phyloP scores from a whole-genome alignment of 2,329 filamentous ascomycete species.

The Nemania serpens region DNA sequence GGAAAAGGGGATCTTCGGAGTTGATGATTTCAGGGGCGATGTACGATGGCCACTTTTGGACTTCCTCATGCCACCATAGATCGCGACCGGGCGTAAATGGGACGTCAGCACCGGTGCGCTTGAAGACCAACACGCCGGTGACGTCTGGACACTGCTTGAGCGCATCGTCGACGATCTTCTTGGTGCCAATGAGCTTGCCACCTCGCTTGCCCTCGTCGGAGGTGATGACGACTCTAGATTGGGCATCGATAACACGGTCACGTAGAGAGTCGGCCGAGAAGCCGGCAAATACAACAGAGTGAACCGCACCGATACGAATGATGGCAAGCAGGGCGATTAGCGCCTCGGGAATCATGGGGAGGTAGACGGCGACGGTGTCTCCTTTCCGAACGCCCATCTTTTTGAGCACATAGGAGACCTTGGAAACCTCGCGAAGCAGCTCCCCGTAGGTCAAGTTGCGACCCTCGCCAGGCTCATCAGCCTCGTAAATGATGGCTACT shows the following conservation, averaged over 20 bases:
- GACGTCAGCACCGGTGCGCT: slow-evolving; percentile 91
- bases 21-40: slow-evolving; percentile 86
- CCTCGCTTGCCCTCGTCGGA: slow-evolving; percentile 97
- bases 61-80: slow-evolving; percentile 98
- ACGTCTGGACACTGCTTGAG: slow-evolving; percentile 95
- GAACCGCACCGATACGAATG: slow-evolving; percentile 88
- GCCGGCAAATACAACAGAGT: slow-evolving; percentile 97
- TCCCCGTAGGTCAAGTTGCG: slow-evolving; percentile 91
- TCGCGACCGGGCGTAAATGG: slow-evolving; percentile 90
- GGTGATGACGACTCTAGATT: slow-evolving; percentile 93
- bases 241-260: slow-evolving; percentile 89
- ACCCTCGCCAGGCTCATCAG: slow-evolving; percentile 85
- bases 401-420: slow-evolving; percentile 84
- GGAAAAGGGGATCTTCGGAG: slow-evolving; percentile 94
- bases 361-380: slow-evolving; percentile 94
- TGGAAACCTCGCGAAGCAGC: slow-evolving; percentile 89
- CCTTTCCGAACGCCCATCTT: slow-evolving; percentile 97
- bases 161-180: slow-evolving; percentile 98
- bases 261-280: slow-evolving; percentile 96
- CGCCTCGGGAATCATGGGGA: slow-evolving; percentile 98
- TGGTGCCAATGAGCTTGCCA: slow-evolving; percentile 95
- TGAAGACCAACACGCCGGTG: slow-evolving; percentile 84
- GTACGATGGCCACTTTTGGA: slow-evolving; percentile 94
- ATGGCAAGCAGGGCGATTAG: slow-evolving; percentile 90
- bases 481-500: slow-evolving; percentile 98